Percentiles rank a stretch among this genome's conserved stretches.
Evolutionary conservation across 192 early-diverging fungal genomes (phyloP).

Genomic region (Gryganskiella cystojenkinii): DNA sequence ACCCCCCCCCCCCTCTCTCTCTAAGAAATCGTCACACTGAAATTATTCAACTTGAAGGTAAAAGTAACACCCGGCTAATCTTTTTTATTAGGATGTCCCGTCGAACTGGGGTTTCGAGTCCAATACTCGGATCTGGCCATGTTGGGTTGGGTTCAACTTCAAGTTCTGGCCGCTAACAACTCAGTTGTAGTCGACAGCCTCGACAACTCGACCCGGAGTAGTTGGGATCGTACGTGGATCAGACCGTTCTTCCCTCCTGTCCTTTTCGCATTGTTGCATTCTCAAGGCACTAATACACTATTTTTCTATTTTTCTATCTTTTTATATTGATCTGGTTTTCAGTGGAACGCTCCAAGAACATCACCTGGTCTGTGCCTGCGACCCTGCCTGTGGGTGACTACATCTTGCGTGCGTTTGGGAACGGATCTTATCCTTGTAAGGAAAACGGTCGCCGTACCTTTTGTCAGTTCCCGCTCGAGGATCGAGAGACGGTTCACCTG

Average conservation of each 20-base stretch:
- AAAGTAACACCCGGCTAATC: no score
- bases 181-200: constrained; percentile 15
- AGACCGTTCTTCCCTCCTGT: no score
- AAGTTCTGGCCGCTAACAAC: constrained; percentile 11
- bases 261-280: no score
- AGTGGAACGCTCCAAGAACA: not conserved
- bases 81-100: constrained; percentile 22
- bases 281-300: no score
- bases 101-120: constrained; percentile 33
- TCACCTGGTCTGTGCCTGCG: not conserved
- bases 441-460: not conserved
- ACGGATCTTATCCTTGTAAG: not conserved
- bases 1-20: not conserved
- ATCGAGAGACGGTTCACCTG: not conserved
- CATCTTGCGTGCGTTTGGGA: constrained; percentile 1
- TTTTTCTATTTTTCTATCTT: no score
- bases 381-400: not conserved
- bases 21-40: not conserved
- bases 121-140: constrained; percentile 45
- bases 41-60: not conserved
- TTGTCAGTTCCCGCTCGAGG: not conserved
- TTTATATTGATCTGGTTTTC: no score
- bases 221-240: constrained; percentile 34
- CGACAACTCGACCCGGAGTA: constrained; percentile 28
- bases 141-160: constrained; percentile 35